phyloP scores from a whole-genome alignment of 805 yeast species.

The Schizosaccharomyces octosporus region DNA sequence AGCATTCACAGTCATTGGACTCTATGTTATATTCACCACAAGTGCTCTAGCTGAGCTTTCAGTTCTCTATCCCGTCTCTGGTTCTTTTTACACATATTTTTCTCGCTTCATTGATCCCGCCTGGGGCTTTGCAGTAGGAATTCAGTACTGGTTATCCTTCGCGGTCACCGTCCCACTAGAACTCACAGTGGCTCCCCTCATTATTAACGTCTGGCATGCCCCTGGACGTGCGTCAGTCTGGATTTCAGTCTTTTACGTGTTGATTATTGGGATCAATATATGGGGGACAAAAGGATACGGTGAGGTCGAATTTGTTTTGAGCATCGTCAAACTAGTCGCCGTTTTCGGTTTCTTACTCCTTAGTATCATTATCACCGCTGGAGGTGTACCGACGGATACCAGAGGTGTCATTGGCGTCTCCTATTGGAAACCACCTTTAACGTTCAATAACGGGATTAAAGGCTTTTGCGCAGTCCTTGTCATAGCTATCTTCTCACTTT shows the following conservation, averaged over 20 bases:
- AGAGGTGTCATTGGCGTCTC: conserved; percentile 31
- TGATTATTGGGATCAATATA: conserved; percentile 22
- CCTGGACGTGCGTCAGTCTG: conserved; percentile 20
- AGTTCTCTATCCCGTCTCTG: conserved; percentile 39
- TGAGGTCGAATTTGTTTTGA: conserved; percentile 42
- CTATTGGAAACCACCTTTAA: conserved; percentile 49
- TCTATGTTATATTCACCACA: conserved; percentile 29
- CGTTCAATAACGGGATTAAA: conserved; percentile 38
- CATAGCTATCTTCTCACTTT: conserved; percentile 54
- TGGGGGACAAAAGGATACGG: not conserved
- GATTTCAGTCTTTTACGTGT: conserved; percentile 29
- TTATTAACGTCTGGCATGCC: conserved; percentile 44
- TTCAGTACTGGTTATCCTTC: conserved; percentile 51
- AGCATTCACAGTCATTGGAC: conserved; percentile 25
- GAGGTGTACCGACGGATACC: conserved; percentile 27
- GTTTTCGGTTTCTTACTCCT: conserved; percentile 36
- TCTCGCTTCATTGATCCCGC: conserved; percentile 29
- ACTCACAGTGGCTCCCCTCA: conserved; percentile 53
- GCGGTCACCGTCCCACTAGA: conserved; percentile 56
- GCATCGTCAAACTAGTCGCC: conserved; percentile 31
- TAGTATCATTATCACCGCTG: conserved; percentile 28
- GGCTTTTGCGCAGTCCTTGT: conserved; percentile 55
- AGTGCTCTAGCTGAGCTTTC: conserved; percentile 35
- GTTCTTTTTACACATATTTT: conserved; percentile 36
- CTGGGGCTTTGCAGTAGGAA: conserved; percentile 28